Evolutionary conservation across 805 yeast genomes (phyloP).

Genomic region (Kuraishia hungarica): DNA sequence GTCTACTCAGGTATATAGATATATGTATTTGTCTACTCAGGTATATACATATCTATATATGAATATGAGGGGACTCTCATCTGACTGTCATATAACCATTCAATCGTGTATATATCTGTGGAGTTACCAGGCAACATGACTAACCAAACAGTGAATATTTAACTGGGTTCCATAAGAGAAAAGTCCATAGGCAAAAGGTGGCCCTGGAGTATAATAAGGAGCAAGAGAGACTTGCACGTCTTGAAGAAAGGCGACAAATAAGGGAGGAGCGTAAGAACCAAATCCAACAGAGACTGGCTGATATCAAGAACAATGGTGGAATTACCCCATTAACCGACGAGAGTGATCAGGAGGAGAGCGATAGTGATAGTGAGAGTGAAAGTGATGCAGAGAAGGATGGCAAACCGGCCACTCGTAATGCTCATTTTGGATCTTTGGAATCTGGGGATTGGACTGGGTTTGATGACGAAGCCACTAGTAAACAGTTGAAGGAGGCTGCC

Average conservation of each 20-base stretch:
- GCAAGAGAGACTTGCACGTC: slow-evolving; percentile 59
- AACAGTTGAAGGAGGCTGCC: slow-evolving; percentile 10
- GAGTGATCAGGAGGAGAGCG: slow-evolving; percentile 12
- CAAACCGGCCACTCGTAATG: slow-evolving; percentile 8
- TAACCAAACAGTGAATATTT: slow-evolving; percentile 54
- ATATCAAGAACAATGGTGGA: not conserved
- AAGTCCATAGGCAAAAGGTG: slow-evolving; percentile 77
- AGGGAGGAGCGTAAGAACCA: slow-evolving; percentile 66
- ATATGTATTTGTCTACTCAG: too few relatives aligned
- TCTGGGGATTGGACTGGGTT: slow-evolving; percentile 35
- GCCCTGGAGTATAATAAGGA: slow-evolving; percentile 74
- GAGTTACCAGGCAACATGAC: too few relatives aligned
- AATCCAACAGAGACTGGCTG: slow-evolving; percentile 34
- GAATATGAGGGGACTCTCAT: too few relatives aligned
- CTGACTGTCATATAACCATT: too few relatives aligned
- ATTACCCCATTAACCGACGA: slow-evolving; percentile 1
- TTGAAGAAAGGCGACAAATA: slow-evolving; percentile 66
- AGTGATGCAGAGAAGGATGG: slow-evolving; percentile 23
- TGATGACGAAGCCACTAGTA: slow-evolving; percentile 15
- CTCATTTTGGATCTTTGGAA: slow-evolving; percentile 5
- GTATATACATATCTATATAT: too few relatives aligned
- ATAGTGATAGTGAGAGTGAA: slow-evolving; percentile 12
- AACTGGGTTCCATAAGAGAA: slow-evolving; percentile 95
- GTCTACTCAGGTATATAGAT: too few relatives aligned
- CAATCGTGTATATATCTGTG: too few relatives aligned